Percentiles rank a stretch among this genome's conserved stretches.
Conservation (phyloP, 352 stramenopile species). For the Phytophthora fragariaefolia region DNA sequence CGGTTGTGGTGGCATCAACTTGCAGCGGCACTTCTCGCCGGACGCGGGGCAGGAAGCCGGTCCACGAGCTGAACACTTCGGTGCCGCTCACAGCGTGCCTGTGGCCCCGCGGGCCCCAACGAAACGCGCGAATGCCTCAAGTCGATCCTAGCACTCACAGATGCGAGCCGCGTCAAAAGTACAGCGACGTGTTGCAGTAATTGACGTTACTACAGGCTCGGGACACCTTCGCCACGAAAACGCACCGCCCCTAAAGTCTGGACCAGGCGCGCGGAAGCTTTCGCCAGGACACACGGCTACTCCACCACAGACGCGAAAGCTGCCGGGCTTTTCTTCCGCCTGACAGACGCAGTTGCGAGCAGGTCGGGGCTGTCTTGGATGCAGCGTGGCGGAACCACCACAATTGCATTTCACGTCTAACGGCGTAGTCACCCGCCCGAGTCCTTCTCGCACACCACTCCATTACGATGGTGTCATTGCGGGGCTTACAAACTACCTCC, state of each 20-base stretch:
- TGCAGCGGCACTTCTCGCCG: slow-evolving; percentile 9
- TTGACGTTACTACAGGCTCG: slow-evolving; percentile 35
- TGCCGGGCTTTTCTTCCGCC: slow-evolving; percentile 27
- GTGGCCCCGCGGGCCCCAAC: slow-evolving; percentile 7
- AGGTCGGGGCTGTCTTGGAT: slow-evolving; percentile 6
- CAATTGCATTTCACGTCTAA: slow-evolving; percentile 55
- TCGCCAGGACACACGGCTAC: slow-evolving; percentile 7
- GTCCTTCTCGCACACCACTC: slow-evolving; percentile 18
- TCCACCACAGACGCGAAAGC: slow-evolving; percentile 24
- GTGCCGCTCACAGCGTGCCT: slow-evolving; percentile 4
- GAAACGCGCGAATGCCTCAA: slow-evolving; percentile 27
- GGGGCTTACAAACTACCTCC: slow-evolving; percentile 31
- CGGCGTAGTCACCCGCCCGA: slow-evolving; percentile 37
- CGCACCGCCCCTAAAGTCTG: slow-evolving; percentile 33
- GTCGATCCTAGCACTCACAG: slow-evolving; percentile 26
- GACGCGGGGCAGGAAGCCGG: slow-evolving; percentile 17
- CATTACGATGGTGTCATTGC: slow-evolving; percentile 31
- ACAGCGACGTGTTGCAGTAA: slow-evolving; percentile 37
- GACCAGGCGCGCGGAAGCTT: slow-evolving; percentile 11
- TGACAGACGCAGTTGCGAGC: slow-evolving; percentile 22
- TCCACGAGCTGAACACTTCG: slow-evolving; percentile 25
- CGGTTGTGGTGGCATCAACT: slow-evolving; percentile 11
- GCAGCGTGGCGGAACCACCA: slow-evolving; percentile 19
- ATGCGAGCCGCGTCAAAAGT: slow-evolving; percentile 26
- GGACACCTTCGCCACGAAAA: slow-evolving; percentile 28